Evolutionary conservation across 2,329 filamentous ascomycete genomes (phyloP).

Genomic region (Penicillium sp.): DNA sequence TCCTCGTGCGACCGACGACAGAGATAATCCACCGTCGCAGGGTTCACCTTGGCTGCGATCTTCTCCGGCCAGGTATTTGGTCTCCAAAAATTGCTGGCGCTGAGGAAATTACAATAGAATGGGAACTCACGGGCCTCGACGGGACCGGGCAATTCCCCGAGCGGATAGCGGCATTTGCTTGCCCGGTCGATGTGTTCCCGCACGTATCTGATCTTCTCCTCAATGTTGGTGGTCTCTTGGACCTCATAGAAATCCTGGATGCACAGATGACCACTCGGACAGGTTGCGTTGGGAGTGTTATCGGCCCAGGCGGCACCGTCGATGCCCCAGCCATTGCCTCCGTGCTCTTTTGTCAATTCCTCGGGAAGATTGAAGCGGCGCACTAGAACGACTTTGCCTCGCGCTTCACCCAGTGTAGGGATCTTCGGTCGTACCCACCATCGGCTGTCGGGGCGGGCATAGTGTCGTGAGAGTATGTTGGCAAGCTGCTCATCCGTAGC

Average conservation of each 20-base stretch:
- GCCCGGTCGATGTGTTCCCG: constrained; percentile 72
- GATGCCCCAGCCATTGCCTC: constrained; percentile 51
- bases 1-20: constrained; percentile 48
- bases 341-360: constrained; percentile 38
- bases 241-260: constrained; percentile 97
- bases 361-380: constrained; percentile 68
- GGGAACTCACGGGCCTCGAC: constrained; percentile 50
- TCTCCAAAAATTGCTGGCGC: constrained; percentile 91
- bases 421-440: constrained; percentile 78
- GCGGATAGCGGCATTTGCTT: constrained; percentile 44
- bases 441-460: constrained; percentile 51
- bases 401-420: constrained; percentile 69
- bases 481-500: constrained; percentile 74
- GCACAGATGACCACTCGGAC: constrained; percentile 65
- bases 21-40: constrained; percentile 58
- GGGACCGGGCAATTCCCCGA: constrained; percentile 32
- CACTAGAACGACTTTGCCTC: constrained; percentile 77
- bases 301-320: constrained; percentile 70
- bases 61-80: constrained; percentile 86
- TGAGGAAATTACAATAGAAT: constrained; percentile 85
- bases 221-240: constrained; percentile 65
- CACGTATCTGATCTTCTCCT: constrained; percentile 70
- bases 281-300: constrained; percentile 72
- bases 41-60: constrained; percentile 83
- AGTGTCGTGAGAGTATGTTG: constrained; percentile 65